phyloP scores from a whole-genome alignment of 2,329 filamentous ascomycete species.

The Phoma sp. region DNA sequence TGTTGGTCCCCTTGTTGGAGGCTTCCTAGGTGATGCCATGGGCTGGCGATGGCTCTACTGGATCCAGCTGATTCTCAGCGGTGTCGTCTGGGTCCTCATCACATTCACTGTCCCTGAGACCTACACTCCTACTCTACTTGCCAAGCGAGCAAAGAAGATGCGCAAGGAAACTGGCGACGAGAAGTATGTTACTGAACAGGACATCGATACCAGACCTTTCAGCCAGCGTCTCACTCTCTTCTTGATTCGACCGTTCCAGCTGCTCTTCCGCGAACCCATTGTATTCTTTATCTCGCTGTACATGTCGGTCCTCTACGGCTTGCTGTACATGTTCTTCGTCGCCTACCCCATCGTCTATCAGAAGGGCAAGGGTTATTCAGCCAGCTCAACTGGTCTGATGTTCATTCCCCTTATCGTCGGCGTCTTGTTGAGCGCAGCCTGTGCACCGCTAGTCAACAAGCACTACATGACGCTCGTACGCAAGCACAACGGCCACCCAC shows the following conservation, averaged over 20 bases:
- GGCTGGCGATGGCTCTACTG: constrained; percentile 89
- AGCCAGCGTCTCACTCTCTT: constrained; percentile 75
- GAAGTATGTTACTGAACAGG: constrained; percentile 78
- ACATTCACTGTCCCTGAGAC: constrained; percentile 92
- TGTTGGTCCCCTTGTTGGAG: constrained; percentile 70
- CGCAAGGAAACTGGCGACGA: constrained; percentile 71
- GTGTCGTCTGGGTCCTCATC: constrained; percentile 75
- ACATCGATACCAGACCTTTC: constrained; percentile 76
- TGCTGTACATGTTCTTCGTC: constrained; percentile 73
- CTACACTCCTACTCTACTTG: constrained; percentile 81
- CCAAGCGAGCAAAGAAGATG: constrained; percentile 72
- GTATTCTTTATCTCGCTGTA: constrained; percentile 84
- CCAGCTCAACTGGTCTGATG: constrained; percentile 80
- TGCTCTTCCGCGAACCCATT: constrained; percentile 84
- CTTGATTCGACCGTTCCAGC: constrained; percentile 82
- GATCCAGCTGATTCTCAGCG: constrained; percentile 81
- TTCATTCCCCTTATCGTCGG: constrained; percentile 85
- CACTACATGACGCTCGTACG: constrained; percentile 73
- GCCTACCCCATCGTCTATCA: constrained; percentile 73
- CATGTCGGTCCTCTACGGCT: constrained; percentile 81
- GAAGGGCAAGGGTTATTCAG: constrained; percentile 78
- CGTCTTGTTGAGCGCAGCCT: constrained; percentile 71
- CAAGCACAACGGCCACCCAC: constrained; percentile 74
- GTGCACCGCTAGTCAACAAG: constrained; percentile 77
- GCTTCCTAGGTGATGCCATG: constrained; percentile 70